phyloP scores from a whole-genome alignment of 768 basidiomycete genomes.

The Mycena indigotica region DNA sequence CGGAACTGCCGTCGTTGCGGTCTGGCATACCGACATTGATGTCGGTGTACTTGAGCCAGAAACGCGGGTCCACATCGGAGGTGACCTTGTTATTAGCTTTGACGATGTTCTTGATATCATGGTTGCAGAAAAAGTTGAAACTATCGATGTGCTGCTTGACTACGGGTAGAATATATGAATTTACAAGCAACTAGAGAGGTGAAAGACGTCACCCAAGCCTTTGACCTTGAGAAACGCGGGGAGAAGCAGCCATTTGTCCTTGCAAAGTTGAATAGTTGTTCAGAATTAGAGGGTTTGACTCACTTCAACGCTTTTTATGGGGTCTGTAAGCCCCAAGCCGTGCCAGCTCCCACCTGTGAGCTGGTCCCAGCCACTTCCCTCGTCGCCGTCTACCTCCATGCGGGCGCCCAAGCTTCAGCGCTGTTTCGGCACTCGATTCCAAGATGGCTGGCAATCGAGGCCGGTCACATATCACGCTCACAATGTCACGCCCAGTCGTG shows the following conservation, averaged over 20 bases:
- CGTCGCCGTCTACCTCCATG: conserved; percentile 24
- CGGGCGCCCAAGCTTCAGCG: too few species aligned
- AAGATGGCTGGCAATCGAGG: too few species aligned
- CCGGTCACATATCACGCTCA: too few species aligned
- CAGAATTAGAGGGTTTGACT: conserved; percentile 28
- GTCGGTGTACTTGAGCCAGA: conserved; percentile 96
- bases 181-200: background rate
- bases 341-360: conserved; percentile 62
- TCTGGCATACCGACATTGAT: conserved; percentile 92
- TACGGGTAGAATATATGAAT: background rate
- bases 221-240: conserved; percentile 98
- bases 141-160: conserved; percentile 98
- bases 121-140: conserved; percentile 98
- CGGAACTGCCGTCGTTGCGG: conserved; percentile 78
- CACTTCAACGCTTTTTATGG: conserved; percentile 89
- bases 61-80: conserved; percentile 94
- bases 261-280: conserved; percentile 32
- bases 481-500: too few species aligned
- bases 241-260: conserved; percentile 98
- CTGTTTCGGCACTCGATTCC: too few species aligned
- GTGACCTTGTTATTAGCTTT: conserved; percentile 92
- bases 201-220: conserved; percentile 58
- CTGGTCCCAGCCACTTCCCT: conserved; percentile 61
- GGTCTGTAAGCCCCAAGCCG: conserved; percentile 82
- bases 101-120: conserved; percentile 96